Evolutionary conservation across 2,329 filamentous ascomycete genomes (phyloP).

Genomic region (Botryotinia globosa): DNA sequence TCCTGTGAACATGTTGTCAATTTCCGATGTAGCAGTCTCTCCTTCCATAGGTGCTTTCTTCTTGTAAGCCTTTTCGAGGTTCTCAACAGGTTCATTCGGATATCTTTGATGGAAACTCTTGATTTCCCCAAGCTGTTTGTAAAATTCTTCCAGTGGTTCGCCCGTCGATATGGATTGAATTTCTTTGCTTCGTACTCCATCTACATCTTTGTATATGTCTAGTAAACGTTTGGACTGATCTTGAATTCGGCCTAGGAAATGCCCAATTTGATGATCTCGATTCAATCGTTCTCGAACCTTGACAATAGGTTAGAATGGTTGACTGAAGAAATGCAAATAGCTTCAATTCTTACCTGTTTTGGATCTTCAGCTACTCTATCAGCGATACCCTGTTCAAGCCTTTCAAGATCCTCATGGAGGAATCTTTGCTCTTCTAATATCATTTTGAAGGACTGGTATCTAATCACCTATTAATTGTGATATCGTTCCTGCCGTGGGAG

Average conservation of each 20-base stretch:
- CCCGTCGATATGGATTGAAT: constrained; percentile 79
- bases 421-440: constrained; percentile 90
- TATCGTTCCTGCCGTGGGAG: background rate
- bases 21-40: constrained; percentile 61
- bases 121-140: constrained; percentile 76
- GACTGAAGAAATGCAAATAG: background rate
- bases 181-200: constrained; percentile 70
- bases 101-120: constrained; percentile 88
- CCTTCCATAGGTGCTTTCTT: constrained; percentile 63
- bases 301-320: background rate
- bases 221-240: constrained; percentile 78
- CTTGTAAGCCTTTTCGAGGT: constrained; percentile 89
- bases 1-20: constrained; percentile 91
- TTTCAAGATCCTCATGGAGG: constrained; percentile 93
- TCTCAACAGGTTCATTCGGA: constrained; percentile 92
- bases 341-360: constrained; percentile 62
- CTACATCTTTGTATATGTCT: constrained; percentile 78
- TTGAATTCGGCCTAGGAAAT: constrained; percentile 84
- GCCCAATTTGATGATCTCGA: constrained; percentile 86
- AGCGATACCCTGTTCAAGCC: constrained; percentile 88
- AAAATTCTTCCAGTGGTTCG: constrained; percentile 88
- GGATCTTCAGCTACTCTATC: constrained; percentile 88
- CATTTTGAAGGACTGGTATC: constrained; percentile 48
- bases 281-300: constrained; percentile 86
- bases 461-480: background rate